Base-by-base conservation (phyloP, 1,139 yeast genomes). In the Blastobotrys ciferrii region DNA sequence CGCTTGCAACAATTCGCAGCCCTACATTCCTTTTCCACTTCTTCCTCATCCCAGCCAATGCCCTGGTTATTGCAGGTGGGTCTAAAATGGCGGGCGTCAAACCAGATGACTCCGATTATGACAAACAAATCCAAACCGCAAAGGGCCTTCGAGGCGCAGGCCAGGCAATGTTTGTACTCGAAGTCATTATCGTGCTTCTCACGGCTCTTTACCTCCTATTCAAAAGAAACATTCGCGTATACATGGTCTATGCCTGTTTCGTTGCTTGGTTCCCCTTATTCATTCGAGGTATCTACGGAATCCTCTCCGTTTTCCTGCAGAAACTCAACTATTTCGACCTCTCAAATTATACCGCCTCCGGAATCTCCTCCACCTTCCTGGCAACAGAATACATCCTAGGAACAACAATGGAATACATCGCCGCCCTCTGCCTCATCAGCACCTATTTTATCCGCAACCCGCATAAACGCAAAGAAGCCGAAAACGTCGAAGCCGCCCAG, bases 281-380 rank as follows among this genome's bases (percentile, higher is more conserved):
- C 18, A 60, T 58, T 1, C 49, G 62, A 39, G 62, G 62, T 28
- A 53, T 58, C 20, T 58, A 53, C 37, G 62, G 61, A 12, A 46
- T 58, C 25, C 42, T 58, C 18, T 45, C 56, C 3, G 54, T 55
- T 11, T 48, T 49, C 2, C 9, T 23, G 28, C 9, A 23, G 9
- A 23, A 9, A 9, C 47, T 47, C 37, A 55, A 56, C 45, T 55
- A 54, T 42, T 58, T 47, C 28, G 50, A 57, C 28, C 40, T 55
- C 32, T 35, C 18, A 35, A 51, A 54, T 31, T 57, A 58, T 47
- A 43, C 52, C 11, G 40, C 30, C 1, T 14, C 36, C 17, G 60
- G 59, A 1, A 32, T 58, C 11, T 35, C 52, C 2, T 14, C 49
- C 7, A 32, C 42, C 23, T 56, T 58, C 32, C 40, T 58, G 11